phyloP scores from a whole-genome alignment of 2,329 filamentous ascomycete species.

The Microsporum canis region DNA sequence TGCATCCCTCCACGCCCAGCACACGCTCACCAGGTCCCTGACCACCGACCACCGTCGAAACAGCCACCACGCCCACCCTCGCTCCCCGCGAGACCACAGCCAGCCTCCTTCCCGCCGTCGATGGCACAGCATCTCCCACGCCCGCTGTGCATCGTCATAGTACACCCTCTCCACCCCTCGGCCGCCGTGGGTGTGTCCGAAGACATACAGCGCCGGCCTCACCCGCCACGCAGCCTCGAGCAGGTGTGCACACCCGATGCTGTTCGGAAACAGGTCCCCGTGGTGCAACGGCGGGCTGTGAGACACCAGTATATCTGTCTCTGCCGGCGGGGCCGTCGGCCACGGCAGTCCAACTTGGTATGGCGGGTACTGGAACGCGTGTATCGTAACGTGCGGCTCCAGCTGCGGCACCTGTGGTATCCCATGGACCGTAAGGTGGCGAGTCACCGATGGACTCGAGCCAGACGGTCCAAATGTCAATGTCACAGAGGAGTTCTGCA shows the following conservation, averaged over 20 bases:
- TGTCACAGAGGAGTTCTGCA: slow-evolving; percentile 56
- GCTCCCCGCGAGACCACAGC: slow-evolving; percentile 14
- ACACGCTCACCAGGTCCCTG: slow-evolving; percentile 10
- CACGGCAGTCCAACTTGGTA: slow-evolving; percentile 53
- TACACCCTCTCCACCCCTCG: slow-evolving; percentile 58
- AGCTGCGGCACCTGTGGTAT: slow-evolving; percentile 61
- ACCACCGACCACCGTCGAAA: slow-evolving; percentile 5
- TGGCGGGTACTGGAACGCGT: slow-evolving; percentile 64
- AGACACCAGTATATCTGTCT: slow-evolving; percentile 69
- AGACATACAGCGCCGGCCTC: slow-evolving; percentile 64
- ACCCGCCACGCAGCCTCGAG: slow-evolving; percentile 63
- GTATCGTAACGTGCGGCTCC: slow-evolving; percentile 56
- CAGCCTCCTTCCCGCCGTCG: slow-evolving; percentile 23
- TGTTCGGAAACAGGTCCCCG: slow-evolving; percentile 44
- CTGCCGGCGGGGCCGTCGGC: slow-evolving; percentile 56
- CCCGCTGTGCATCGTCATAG: slow-evolving; percentile 62
- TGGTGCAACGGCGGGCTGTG: slow-evolving; percentile 70
- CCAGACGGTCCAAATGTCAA: slow-evolving; percentile 46
- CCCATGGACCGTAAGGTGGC: slow-evolving; percentile 63
- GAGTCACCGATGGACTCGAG: slow-evolving; percentile 38
- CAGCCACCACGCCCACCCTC: slow-evolving; percentile 7
- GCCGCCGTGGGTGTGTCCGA: slow-evolving; percentile 73
- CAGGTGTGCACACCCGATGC: slow-evolving; percentile 59
- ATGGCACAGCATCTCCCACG: slow-evolving; percentile 55
- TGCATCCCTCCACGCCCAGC: slow-evolving; percentile 41